Conservation (phyloP, 129 eudicot species). For the Pittosporum tobira region DNA sequence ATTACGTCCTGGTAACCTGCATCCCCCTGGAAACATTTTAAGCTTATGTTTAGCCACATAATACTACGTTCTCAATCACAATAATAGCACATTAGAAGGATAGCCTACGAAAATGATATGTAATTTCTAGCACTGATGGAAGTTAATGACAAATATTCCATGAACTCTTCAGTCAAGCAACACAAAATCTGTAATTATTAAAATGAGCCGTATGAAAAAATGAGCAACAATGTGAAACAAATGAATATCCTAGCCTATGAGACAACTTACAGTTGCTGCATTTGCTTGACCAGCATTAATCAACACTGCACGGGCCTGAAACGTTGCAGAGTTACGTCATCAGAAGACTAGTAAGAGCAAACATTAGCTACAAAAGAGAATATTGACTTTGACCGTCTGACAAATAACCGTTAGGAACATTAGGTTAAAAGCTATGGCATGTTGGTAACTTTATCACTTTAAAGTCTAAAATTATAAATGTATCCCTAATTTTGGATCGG, state of each 20-base stretch:
- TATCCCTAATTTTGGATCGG: too few relatives aligned
- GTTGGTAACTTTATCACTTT: too few relatives aligned
- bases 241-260: neutral
- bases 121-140: neutral
- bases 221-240: neutral
- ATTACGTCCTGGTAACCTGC: slow-evolving; percentile 91
- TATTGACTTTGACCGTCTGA: too few relatives aligned
- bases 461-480: too few relatives aligned
- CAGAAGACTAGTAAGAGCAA: neutral
- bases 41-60: slow-evolving; percentile 22
- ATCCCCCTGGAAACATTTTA: slow-evolving; percentile 59
- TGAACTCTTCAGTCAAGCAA: neutral
- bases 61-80: slow-evolving; percentile 7
- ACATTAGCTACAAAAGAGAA: neutral
- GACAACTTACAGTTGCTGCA: slow-evolving; percentile 57
- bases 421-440: too few relatives aligned
- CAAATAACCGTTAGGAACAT: too few relatives aligned
- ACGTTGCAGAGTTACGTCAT: slow-evolving; percentile 12
- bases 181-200: neutral
- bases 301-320: slow-evolving; percentile 90
- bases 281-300: slow-evolving; percentile 99
- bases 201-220: neutral
- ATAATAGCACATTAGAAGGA: neutral
- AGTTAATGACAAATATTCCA: neutral
- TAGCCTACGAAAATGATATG: neutral